Conservation (phyloP, 257 asterid species). For the Datura wrightii region DNA sequence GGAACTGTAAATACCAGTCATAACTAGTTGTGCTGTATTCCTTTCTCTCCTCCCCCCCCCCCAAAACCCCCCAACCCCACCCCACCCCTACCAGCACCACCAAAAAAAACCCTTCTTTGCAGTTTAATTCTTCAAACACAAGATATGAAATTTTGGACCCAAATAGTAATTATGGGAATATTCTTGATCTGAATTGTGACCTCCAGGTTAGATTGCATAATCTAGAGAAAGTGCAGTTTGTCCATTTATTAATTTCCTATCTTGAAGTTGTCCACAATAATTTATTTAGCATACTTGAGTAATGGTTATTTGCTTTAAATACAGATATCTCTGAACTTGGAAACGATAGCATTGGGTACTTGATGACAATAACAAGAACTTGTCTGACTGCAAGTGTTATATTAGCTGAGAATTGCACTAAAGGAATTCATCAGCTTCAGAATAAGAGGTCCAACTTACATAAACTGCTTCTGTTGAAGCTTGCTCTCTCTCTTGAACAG, state of each 20-base stretch:
- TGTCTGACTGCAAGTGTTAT: constrained; percentile 68
- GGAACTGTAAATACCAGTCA: not conserved
- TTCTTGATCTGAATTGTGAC: not conserved
- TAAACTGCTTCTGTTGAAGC: constrained; percentile 78
- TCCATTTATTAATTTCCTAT: constrained; percentile 13
- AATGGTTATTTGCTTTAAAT: constrained; percentile 38
- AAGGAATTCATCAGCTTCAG: constrained; percentile 70
- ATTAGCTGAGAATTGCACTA: constrained; percentile 62
- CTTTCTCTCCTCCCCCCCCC: not conserved
- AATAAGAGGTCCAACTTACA: constrained; percentile 62
- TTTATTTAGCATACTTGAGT: constrained; percentile 30
- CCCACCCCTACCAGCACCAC: not conserved
- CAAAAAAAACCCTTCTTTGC: too few species aligned
- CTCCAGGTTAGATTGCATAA: constrained; percentile 15
- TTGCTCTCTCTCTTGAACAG: constrained; percentile 75
- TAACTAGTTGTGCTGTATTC: not conserved
- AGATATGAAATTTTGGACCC: not conserved
- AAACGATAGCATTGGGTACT: constrained; percentile 49
- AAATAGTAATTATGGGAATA: not conserved
- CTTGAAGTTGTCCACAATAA: constrained; percentile 32
- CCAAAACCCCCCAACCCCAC: not conserved
- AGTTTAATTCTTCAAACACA: not conserved
- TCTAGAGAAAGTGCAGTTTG: constrained; percentile 27
- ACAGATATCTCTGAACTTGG: constrained; percentile 68
- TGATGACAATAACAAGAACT: constrained; percentile 64